Percentiles rank a stretch among this genome's conserved stretches.
These are phyloP conservation scores for Boletus smithii DNA, from an alignment of 1,284 basidiomycete genomes.

Conservation along the genomic window DNA sequence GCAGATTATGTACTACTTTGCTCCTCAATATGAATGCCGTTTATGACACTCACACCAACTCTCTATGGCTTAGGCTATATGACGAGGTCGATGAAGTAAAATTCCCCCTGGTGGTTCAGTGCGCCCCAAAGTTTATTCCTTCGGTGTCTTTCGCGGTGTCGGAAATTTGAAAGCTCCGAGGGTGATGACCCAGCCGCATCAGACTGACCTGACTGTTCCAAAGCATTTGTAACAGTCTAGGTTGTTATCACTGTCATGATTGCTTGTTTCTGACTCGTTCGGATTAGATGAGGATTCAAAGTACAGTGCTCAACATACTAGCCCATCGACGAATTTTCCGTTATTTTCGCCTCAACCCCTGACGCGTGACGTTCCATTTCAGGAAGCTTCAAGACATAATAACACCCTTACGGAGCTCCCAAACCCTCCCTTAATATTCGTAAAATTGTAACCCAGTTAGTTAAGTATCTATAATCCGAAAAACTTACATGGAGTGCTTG, in stretches of 20 bases:
- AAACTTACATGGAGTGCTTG: no score
- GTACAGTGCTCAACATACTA: not conserved
- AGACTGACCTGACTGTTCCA: not conserved
- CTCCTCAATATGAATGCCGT: no score
- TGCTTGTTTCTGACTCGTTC: slow-evolving; percentile 1
- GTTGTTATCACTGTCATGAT: not conserved
- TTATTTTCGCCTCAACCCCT: slow-evolving; percentile 23
- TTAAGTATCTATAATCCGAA: no score
- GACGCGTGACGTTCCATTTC: slow-evolving; percentile 6
- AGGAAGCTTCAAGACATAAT: slow-evolving; percentile 12
- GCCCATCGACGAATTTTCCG: slow-evolving; percentile 14
- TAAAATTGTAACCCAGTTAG: slow-evolving; percentile 1
- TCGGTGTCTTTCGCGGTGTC: slow-evolving; percentile 1
- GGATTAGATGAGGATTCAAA: slow-evolving; percentile 3
- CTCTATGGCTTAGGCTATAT: not conserved
- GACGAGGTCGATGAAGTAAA: slow-evolving; percentile 2
- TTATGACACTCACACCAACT: no score
- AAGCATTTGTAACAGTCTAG: not conserved
- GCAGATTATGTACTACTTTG: not conserved
- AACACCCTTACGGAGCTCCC: slow-evolving; percentile 1
- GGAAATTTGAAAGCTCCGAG: slow-evolving; percentile 1
- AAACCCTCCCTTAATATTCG: slow-evolving; percentile 5
- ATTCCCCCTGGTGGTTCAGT: not conserved
- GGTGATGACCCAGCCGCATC: not conserved
- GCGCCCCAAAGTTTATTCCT: not conserved